These are phyloP conservation scores for Macrolepiota albuminosa DNA, from an alignment of 768 basidiomycete genomes.

Conservation along the genomic window DNA sequence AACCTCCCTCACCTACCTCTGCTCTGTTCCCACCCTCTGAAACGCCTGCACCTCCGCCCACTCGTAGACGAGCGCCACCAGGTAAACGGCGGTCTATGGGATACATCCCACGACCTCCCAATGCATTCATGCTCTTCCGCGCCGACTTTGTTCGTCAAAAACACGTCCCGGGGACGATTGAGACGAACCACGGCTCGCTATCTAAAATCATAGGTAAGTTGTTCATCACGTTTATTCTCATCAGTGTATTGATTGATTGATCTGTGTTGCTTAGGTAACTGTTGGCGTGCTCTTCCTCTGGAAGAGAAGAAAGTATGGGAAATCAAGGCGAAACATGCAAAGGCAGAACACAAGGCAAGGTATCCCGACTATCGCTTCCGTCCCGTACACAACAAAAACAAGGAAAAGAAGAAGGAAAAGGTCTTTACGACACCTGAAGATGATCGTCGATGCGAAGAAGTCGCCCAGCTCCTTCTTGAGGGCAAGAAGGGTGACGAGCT, in stretches of 20 bases:
- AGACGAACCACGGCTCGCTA: constrained; percentile 26
- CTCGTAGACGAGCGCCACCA: constrained; percentile 48
- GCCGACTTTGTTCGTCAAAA: constrained; percentile 77
- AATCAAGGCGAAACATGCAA: constrained; percentile 63
- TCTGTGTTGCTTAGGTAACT: constrained; percentile 48
- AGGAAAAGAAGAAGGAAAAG: constrained; percentile 36
- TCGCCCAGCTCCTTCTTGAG: constrained; percentile 58
- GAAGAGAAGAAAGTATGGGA: constrained; percentile 75
- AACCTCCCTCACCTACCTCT: constrained; percentile 28
- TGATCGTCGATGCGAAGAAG: constrained; percentile 63
- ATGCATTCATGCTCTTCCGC: constrained; percentile 85
- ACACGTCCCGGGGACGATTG: constrained; percentile 74
- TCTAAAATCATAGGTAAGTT: constrained; percentile 49
- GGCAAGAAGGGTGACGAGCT: constrained; percentile 71
- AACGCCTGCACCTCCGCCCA: constrained; percentile 29
- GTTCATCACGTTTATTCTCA: constrained; percentile 11
- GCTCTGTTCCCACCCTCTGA: constrained; percentile 54
- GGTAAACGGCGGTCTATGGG: constrained; percentile 55
- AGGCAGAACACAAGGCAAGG: constrained; percentile 62
- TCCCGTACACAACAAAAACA: constrained; percentile 50
- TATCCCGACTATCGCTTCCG: constrained; percentile 66
- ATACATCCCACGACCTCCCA: constrained; percentile 79
- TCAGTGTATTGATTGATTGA: constrained; percentile 21
- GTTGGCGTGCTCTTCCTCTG: constrained; percentile 68
- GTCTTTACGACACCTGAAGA: constrained; percentile 40